Base-by-base conservation (phyloP, 2,329 filamentous ascomycete species). In the Stagonosporopsis vannaccii region DNA sequence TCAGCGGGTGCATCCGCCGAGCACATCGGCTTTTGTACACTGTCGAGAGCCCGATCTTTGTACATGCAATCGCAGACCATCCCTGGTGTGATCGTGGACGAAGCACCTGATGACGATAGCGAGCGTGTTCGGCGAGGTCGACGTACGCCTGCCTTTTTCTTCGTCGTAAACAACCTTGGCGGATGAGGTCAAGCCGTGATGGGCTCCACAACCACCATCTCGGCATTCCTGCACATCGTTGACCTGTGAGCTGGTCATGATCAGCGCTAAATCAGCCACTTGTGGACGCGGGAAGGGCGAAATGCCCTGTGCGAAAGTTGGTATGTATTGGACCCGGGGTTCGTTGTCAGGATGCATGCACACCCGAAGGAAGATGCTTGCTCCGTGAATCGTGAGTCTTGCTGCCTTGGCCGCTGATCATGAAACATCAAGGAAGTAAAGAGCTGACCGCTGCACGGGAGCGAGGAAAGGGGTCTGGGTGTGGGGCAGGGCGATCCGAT, bases 401-500 rank as follows among this genome's bases (percentile, higher is more conserved):
- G 17, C 39, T 49, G 44, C 55, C 45, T 54, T 45, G 44, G 40
- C 39, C 33, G 37, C 44, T 36, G 47, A 48, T 53, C 53, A 42
- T 68, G 60, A 67, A 67, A 66, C 62, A 42, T 52, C 35, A 46
- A 50, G 40, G 40, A 49, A 41, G 39, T 51, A 46, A 43, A 55
- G 55, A 47, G 48, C 43, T 54, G 49, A 44, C 52, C 20, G 20
- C 42, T 36, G 47, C n/a, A 35, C 32, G 47, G 42, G 42, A 51
- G 26, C 30, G 66, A 67, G 64, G 41, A 43, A 43, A 43, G 65
- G 43, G 66, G 60, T 64, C 25, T 66, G 61, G 62, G 63, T 65
- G 69, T 71, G 70, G 69, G 68, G 67, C 68, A 47, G 37, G 62
- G 33, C 57, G 68, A 71, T 72, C 65, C 66, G 70, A 73, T 74